These are phyloP conservation scores for Suillus subaureus DNA, from an alignment of 768 basidiomycete genomes.

Conservation along the genomic window DNA sequence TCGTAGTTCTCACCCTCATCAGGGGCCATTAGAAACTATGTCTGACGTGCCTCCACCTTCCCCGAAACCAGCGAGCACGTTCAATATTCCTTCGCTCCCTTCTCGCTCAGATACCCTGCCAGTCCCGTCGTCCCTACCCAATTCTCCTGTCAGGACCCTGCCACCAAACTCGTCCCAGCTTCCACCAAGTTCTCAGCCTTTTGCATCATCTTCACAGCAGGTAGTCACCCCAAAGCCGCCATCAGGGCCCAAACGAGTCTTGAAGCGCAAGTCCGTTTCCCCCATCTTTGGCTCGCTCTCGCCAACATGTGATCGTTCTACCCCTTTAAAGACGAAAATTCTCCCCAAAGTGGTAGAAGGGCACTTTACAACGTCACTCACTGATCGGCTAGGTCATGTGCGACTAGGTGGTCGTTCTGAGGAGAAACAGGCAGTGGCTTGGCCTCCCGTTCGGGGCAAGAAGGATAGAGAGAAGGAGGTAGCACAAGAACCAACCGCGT, in stretches of 20 bases:
- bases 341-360: slow-evolving; percentile 1
- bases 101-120: slow-evolving; percentile 8
- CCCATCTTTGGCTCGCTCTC: neutral
- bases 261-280: neutral
- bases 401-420: neutral
- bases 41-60: neutral
- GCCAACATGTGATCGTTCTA: neutral
- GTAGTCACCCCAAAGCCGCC: neutral
- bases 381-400: neutral
- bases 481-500: neutral
- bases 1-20: neutral
- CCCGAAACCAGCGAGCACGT: neutral
- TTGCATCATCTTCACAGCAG: slow-evolving; percentile 4
- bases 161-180: neutral
- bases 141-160: neutral
- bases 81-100: neutral
- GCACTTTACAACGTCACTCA: neutral
- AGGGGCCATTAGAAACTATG: neutral
- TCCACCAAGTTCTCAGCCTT: neutral
- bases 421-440: neutral
- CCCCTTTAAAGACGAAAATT: neutral
- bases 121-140: slow-evolving; percentile 4
- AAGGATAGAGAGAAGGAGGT: neutral
- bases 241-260: neutral
- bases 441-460: neutral